A percentile compares a stretch with the other conserved stretches of the same genome.
phyloP scores from a whole-genome alignment of 2,329 filamentous ascomycete species.

The Colletotrichum orbiculare region DNA sequence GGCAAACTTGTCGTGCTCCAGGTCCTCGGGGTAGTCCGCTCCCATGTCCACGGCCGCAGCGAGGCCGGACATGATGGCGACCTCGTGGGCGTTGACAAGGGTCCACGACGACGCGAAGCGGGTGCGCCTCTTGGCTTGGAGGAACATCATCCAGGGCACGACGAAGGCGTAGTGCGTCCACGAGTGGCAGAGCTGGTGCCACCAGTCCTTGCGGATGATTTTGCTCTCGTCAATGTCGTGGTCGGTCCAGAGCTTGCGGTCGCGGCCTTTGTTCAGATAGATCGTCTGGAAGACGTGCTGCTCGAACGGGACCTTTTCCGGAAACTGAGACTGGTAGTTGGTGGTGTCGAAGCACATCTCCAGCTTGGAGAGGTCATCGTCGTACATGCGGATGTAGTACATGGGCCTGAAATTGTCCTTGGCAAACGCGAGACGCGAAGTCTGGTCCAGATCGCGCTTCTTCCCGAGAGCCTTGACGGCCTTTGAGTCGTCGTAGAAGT shows the following conservation, averaged over 20 bases:
- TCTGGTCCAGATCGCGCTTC: constrained; percentile 52
- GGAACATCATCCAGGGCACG: constrained; percentile 74
- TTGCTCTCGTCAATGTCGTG: constrained; percentile 64
- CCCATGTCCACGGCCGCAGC: constrained; percentile 76
- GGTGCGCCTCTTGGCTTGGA: constrained; percentile 70
- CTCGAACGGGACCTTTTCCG: constrained; percentile 52
- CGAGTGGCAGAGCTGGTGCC: constrained; percentile 70
- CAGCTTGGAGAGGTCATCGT: constrained; percentile 63
- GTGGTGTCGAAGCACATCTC: constrained; percentile 78
- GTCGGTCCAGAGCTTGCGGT: constrained; percentile 64
- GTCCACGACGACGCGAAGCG: constrained; percentile 74
- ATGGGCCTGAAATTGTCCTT: constrained; percentile 65
- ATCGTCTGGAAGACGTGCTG: constrained; percentile 56
- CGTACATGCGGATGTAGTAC: constrained; percentile 71
- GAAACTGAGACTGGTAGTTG: constrained; percentile 78
- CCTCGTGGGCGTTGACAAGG: constrained; percentile 74
- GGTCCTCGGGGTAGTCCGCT: constrained; percentile 70
- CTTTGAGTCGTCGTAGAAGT: constrained; percentile 60
- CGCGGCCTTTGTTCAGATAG: constrained; percentile 67
- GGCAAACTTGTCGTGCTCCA: constrained; percentile 71
- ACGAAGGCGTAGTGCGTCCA: constrained; percentile 69
- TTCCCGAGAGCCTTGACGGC: constrained; percentile 50
- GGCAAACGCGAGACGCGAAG: constrained; percentile 52
- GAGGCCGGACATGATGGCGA: constrained; percentile 75
- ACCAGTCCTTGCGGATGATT: constrained; percentile 69